Conservation (phyloP, 2,329 filamentous ascomycete species). For the Aureobasidium sp. region DNA sequence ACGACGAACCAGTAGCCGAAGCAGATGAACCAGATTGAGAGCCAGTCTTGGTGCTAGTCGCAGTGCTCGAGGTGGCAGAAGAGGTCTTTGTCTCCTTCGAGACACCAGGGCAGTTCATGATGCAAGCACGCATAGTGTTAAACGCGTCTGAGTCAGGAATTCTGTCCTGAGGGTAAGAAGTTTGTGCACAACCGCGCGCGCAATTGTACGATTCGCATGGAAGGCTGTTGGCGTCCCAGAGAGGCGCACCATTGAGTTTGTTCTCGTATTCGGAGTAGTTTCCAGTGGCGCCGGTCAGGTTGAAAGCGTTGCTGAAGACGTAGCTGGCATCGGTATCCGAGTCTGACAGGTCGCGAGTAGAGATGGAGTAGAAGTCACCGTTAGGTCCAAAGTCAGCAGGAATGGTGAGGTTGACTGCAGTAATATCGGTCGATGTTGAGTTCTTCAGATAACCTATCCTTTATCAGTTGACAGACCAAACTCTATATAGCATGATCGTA, state of each 20-base stretch:
- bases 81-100: conserved; percentile 16
- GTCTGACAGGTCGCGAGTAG: conserved; percentile 19
- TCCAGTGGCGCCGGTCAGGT: conserved; percentile 25
- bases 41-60: not conserved
- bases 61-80: not conserved
- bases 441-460: conserved; percentile 30
- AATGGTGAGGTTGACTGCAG: conserved; percentile 27
- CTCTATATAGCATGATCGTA: not conserved
- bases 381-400: conserved; percentile 28
- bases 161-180: conserved; percentile 25
- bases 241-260: conserved; percentile 24
- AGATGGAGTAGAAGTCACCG: conserved; percentile 28
- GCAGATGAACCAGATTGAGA: not conserved
- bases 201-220: conserved; percentile 26
- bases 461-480: not conserved
- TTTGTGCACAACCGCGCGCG: conserved; percentile 26
- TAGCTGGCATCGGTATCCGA: conserved; percentile 23
- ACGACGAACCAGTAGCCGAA: not conserved
- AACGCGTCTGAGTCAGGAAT: conserved; percentile 21
- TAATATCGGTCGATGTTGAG: conserved; percentile 25
- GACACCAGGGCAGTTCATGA: conserved; percentile 26
- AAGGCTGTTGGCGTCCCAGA: conserved; percentile 26
- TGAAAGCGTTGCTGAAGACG: conserved; percentile 23
- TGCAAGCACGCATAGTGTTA: conserved; percentile 26
- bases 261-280: conserved; percentile 24